Evolutionary conservation across 805 yeast species (phyloP).

Genomic region (Tetrapisispora iriomotensis): DNA sequence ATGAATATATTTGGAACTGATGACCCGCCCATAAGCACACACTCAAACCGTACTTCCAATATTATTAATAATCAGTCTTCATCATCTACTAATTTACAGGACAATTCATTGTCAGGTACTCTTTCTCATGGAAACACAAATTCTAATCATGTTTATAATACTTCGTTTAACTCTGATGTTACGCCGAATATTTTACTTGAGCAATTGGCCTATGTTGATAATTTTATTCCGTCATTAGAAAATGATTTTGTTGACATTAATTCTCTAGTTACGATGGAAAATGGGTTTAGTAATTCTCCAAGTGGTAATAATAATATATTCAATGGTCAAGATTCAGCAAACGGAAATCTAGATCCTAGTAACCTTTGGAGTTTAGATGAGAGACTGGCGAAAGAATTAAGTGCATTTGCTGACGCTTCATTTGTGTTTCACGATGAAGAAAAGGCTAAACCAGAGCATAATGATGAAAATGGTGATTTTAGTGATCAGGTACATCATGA

Average conservation of each 20-base stretch:
- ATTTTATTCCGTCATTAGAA: conserved; percentile 49
- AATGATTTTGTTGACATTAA: conserved; percentile 32
- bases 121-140: too few species aligned
- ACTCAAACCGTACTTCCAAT: neutral
- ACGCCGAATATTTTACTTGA: conserved; percentile 44
- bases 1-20: conserved; percentile 16
- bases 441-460: conserved; percentile 11
- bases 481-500: conserved; percentile 2
- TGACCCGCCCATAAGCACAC: too few species aligned
- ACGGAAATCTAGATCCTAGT: neutral
- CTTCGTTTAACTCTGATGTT: conserved; percentile 1
- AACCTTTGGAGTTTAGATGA: conserved; percentile 34
- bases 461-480: conserved; percentile 7
- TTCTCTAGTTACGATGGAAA: conserved; percentile 15
- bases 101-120: too few species aligned
- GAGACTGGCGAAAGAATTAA: conserved; percentile 52
- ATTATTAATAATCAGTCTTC: neutral
- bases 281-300: neutral
- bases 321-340: neutral
- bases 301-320: neutral
- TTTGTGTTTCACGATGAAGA: conserved; percentile 79
- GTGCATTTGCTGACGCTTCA: conserved; percentile 75
- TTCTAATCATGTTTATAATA: neutral
- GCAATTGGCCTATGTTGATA: conserved; percentile 72
- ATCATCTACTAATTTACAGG: too few species aligned